Base-by-base conservation (phyloP, 179 eudicot genomes). In the Beta lomatogona region DNA sequence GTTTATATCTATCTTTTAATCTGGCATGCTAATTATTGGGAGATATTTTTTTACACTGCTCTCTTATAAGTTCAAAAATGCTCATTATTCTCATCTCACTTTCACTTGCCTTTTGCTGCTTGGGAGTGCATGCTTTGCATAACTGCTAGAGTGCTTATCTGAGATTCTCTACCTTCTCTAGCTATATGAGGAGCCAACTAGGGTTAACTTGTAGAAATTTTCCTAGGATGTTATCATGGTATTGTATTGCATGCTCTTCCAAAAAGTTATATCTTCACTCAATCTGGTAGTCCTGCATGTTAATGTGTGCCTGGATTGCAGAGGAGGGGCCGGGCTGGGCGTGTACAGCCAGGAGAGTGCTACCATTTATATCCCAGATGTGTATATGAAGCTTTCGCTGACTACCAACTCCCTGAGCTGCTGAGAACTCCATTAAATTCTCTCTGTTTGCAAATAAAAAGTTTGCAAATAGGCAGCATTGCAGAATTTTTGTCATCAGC, bases 291-390 rank as follows among this genome's bases (percentile, higher is more conserved):
- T 71, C 64, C n/a, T 79, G 53, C 61, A 64, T 72, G 41, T 59
- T 77, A 21, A 63, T 72, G 73, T 73, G n/a, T 82, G 18, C 79
- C 77, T 87, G 72, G 72, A 75, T 80, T 86, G 82, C 92, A 95
- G 99, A 91, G 99, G 84, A 89, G 94, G 86, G 99, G 99, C 71
- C 91, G 99, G 61, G 99, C 99, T 82, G 99, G 99, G 45, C 99
- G 99, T 84, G 99, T 95, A 76, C 97, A 91, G 88, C 93, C 98
- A 70, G 99, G 99, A 45, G 99, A 91, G 83, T 95, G 98, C 89
- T 95, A 91, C 83, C 99, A 95, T 86, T 88, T 95, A 36, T 95
- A 95, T 82, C 99, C 99, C 6, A 86, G 86, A 86, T 91, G 98
- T 87, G 99, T 95, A 41, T 95, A 91, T 82, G 97, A 91, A 85